phyloP scores from a whole-genome alignment of 768 basidiomycete species.

The Terana coerulea region DNA sequence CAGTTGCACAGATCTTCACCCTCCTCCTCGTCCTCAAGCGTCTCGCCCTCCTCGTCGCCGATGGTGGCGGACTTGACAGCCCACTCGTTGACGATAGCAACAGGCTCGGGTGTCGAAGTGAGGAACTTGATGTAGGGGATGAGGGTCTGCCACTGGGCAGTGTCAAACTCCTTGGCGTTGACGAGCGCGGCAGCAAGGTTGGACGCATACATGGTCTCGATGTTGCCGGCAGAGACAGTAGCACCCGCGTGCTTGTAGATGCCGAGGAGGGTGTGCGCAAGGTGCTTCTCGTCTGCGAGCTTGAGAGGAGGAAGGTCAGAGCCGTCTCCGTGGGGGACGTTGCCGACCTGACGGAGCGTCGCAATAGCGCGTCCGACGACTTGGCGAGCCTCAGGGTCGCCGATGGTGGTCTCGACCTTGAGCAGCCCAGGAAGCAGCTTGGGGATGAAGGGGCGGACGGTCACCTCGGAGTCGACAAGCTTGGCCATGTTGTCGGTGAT shows the following conservation, averaged over 20 bases:
- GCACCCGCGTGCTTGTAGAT: slow-evolving; percentile 85
- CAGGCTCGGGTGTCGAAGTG: slow-evolving; percentile 58
- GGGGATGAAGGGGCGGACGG: slow-evolving; percentile 95
- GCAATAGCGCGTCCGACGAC: slow-evolving; percentile 89
- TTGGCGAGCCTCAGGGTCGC: slow-evolving; percentile 96
- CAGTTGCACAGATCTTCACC: slow-evolving; percentile 99
- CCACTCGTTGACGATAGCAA: slow-evolving; percentile 75
- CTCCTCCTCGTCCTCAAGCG: slow-evolving; percentile 88
- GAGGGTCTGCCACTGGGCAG: slow-evolving; percentile 81
- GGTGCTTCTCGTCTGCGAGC: slow-evolving; percentile 63
- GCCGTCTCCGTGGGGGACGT: slow-evolving; percentile 87
- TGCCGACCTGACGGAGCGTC: slow-evolving; percentile 93
- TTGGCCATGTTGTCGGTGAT: slow-evolving; percentile 99
- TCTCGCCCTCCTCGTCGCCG: slow-evolving; percentile 63
- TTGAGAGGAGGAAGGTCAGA: slow-evolving; percentile 88
- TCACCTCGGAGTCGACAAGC: slow-evolving; percentile 91
- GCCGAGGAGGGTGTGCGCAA: slow-evolving; percentile 61
- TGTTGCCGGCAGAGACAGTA: slow-evolving; percentile 51
- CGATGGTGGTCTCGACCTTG: slow-evolving; percentile 92
- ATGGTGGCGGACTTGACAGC: slow-evolving; percentile 86
- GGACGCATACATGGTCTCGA: slow-evolving; percentile 65
- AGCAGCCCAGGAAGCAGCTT: slow-evolving; percentile 92
- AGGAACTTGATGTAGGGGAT: slow-evolving; percentile 73
- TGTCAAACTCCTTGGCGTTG: slow-evolving; percentile 90
- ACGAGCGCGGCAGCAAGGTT: slow-evolving; percentile 82